Percentiles rank a stretch among this genome's conserved stretches.
phyloP scores from a whole-genome alignment of 371 early-diverging fungal species.

The Mucor plumbeus region DNA sequence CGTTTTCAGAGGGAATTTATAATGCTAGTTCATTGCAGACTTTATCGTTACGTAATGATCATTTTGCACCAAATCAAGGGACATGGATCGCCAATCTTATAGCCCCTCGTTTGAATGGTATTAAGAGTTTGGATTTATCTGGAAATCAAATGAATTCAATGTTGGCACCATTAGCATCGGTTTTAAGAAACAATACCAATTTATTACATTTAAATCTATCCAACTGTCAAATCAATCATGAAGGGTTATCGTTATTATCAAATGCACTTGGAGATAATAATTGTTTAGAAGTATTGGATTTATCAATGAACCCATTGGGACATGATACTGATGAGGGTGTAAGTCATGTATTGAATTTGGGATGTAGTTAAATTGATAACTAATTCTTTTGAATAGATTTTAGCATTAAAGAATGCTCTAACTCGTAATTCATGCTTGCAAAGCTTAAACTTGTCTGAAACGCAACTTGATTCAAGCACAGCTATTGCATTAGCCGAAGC shows the following conservation, averaged over 20 bases:
- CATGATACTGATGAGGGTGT: constrained; percentile 54
- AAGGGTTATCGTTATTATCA: constrained; percentile 55
- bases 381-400: constrained; percentile 36
- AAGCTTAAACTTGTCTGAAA: constrained; percentile 66
- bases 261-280: constrained; percentile 57
- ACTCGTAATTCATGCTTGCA: constrained; percentile 64
- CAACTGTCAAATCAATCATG: constrained; percentile 60
- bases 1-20: constrained; percentile 59
- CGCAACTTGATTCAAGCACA: constrained; percentile 65
- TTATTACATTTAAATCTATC: constrained; percentile 53
- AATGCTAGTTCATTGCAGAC: constrained; percentile 50
- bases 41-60: constrained; percentile 63
- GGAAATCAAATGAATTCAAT: constrained; percentile 62
- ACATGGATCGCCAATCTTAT: constrained; percentile 41
- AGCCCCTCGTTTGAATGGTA: constrained; percentile 54
- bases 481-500: constrained; percentile 83
- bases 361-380: no score
- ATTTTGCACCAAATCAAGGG: constrained; percentile 37
- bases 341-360: constrained; percentile 17
- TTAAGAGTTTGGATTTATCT: constrained; percentile 57
- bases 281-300: constrained; percentile 47
- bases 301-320: constrained; percentile 54
- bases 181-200: constrained; percentile 52
- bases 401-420: constrained; percentile 66
- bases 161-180: constrained; percentile 55